Percentiles rank a stretch among this genome's conserved stretches.
phyloP scores from a whole-genome alignment of 1,139 yeast genomes.

The Nematodospora anomalae region DNA sequence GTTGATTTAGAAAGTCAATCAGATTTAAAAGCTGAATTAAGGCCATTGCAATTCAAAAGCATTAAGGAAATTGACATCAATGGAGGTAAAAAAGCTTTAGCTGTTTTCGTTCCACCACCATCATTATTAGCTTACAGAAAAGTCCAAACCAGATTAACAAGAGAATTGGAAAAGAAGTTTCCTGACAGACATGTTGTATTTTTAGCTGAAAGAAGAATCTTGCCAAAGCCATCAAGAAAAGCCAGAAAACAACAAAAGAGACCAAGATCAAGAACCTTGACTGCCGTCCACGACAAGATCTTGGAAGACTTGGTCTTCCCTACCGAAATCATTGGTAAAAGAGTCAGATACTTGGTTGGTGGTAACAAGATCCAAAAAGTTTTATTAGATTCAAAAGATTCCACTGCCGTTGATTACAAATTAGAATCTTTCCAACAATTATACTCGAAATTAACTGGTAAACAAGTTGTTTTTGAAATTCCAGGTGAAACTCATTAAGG shows the following conservation, averaged over 20 bases:
- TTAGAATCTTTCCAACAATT: conserved; percentile 99
- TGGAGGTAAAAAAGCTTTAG: conserved; percentile 99
- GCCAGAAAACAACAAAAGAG: conserved; percentile 96
- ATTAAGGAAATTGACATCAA: conserved; percentile 97
- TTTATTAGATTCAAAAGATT: conserved; percentile 97
- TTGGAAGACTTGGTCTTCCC: conserved; percentile 99
- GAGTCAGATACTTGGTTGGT: conserved; percentile 99
- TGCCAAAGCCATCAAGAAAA: conserved; percentile 94
- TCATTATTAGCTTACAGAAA: conserved; percentile 91
- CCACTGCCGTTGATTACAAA: conserved; percentile 97
- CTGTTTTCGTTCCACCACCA: conserved; percentile 98
- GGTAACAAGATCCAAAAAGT: conserved; percentile 99
- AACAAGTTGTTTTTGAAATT: conserved; percentile 98
- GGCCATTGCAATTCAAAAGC: conserved; percentile 98
- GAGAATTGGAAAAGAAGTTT: conserved; percentile 99
- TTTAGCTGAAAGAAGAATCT: conserved; percentile 99
- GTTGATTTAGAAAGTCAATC: conserved; percentile 94
- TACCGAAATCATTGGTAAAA: conserved; percentile 98
- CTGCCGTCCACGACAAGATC: conserved; percentile 98
- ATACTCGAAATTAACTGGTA: conserved; percentile 98
- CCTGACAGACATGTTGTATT: conserved; percentile 99
- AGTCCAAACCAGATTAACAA: conserved; percentile 95
- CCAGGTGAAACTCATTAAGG: conserved; percentile 61
- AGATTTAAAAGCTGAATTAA: conserved; percentile 96
- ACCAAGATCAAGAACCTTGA: conserved; percentile 99